Conservation (phyloP, 352 stramenopile genomes). For the Phytophthora aleatoria region DNA sequence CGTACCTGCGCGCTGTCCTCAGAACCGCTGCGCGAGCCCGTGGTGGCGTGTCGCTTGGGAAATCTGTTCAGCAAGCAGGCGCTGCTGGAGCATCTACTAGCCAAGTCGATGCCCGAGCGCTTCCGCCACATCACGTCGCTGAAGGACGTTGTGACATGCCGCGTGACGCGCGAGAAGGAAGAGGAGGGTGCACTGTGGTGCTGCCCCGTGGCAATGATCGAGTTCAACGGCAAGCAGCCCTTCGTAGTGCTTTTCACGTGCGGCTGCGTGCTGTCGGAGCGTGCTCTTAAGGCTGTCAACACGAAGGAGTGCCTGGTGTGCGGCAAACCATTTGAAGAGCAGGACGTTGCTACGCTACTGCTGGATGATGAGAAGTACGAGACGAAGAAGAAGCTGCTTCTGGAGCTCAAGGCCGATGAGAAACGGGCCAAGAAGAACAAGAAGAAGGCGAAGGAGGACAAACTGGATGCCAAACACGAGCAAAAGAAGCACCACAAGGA, state of each 20-base stretch:
- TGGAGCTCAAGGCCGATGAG: constrained; percentile 54
- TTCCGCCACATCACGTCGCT: constrained; percentile 87
- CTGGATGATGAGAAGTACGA: constrained; percentile 64
- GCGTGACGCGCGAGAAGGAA: constrained; percentile 35
- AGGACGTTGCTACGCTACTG: constrained; percentile 66
- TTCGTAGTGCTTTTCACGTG: constrained; percentile 86
- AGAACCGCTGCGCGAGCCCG: constrained; percentile 77
- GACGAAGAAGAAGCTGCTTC: constrained; percentile 43
- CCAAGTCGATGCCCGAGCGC: constrained; percentile 68
- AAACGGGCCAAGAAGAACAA: constrained; percentile 60
- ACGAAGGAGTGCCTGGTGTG: constrained; percentile 75
- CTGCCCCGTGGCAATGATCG: constrained; percentile 87
- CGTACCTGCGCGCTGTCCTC: constrained; percentile 85
- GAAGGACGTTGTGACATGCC: constrained; percentile 89
- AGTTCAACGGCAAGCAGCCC: constrained; percentile 88
- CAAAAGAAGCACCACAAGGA: constrained; percentile 31
- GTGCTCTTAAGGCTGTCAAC: constrained; percentile 84
- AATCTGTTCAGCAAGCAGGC: constrained; percentile 94
- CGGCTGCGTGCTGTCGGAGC: constrained; percentile 90
- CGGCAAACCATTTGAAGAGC: constrained; percentile 51
- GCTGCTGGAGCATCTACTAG: constrained; percentile 83
- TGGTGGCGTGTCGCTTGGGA: constrained; percentile 89
- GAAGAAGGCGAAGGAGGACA: constrained; percentile 47
- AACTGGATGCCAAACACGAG: constrained; percentile 36
- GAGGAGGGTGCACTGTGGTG: constrained; percentile 23